Evolutionary conservation across 2,329 filamentous ascomycete genomes (phyloP).

Genomic region (Ophiostoma fasciatum): DNA sequence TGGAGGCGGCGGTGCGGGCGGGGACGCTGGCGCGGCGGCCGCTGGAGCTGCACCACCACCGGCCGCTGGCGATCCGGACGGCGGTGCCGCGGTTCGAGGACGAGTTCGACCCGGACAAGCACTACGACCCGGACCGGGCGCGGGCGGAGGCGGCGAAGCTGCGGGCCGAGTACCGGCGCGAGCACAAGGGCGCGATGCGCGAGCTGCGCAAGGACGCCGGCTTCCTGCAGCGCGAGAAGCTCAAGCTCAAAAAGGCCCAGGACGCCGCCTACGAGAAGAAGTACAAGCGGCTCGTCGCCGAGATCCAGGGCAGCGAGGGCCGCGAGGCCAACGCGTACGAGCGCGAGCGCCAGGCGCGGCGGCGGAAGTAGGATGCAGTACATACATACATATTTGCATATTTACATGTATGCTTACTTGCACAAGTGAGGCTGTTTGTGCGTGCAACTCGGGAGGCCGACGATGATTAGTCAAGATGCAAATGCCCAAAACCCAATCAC

Average conservation of each 20-base stretch:
- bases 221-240: constrained; percentile 81
- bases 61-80: constrained; percentile 73
- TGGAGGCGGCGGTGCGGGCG: constrained; percentile 41
- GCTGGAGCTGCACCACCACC: constrained; percentile 78
- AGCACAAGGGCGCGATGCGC: constrained; percentile 86
- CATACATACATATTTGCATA: no score
- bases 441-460: no score
- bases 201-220: constrained; percentile 91
- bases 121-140: constrained; percentile 92
- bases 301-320: constrained; percentile 92
- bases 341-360: constrained; percentile 63
- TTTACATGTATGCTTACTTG: no score
- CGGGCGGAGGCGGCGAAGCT: constrained; percentile 74
- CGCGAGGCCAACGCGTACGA: constrained; percentile 78
- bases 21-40: constrained; percentile 57
- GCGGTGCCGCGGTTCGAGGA: constrained; percentile 94
- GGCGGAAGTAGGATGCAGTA: constrained; percentile 33
- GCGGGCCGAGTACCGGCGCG: constrained; percentile 81
- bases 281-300: constrained; percentile 78
- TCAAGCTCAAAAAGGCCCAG: constrained; percentile 83
- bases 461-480: no score
- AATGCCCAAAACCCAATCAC: no score
- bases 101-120: constrained; percentile 81
- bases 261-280: constrained; percentile 94
- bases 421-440: no score